Conservation (phyloP, 768 basidiomycete genomes). For the Boletus subcaerulescens region DNA sequence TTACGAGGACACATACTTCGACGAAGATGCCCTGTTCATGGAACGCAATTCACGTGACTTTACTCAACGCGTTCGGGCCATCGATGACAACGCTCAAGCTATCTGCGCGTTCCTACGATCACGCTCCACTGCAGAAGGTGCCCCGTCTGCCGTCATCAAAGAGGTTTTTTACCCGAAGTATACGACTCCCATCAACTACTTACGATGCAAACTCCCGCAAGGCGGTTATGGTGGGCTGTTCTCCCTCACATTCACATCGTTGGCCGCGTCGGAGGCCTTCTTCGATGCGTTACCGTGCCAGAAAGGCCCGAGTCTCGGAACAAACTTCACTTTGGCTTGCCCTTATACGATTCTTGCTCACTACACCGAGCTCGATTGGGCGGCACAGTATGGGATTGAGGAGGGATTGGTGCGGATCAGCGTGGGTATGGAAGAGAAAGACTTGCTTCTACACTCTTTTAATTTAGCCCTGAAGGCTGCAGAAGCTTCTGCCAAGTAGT, state of each 20-base stretch:
- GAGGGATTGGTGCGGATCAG: slow-evolving; percentile 80
- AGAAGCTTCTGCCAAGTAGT: slow-evolving; percentile 38
- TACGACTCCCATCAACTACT: slow-evolving; percentile 67
- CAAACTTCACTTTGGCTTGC: slow-evolving; percentile 93
- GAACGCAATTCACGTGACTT: slow-evolving; percentile 98
- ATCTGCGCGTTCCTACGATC: slow-evolving; percentile 76
- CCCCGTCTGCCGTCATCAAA: slow-evolving; percentile 53
- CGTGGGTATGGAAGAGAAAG: slow-evolving; percentile 82
- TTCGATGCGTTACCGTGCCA: slow-evolving; percentile 79
- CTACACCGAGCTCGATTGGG: slow-evolving; percentile 89
- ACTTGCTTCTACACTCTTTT: slow-evolving; percentile 56
- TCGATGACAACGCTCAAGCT: slow-evolving; percentile 80
- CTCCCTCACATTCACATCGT: slow-evolving; percentile 77
- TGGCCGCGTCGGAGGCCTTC: slow-evolving; percentile 69
- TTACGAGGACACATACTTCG: slow-evolving; percentile 86
- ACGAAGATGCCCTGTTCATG: slow-evolving; percentile 93
- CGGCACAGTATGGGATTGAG: slow-evolving; percentile 82
- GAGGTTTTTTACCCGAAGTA: slow-evolving; percentile 91
- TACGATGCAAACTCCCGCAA: slow-evolving; percentile 54
- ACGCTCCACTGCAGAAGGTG: slow-evolving; percentile 46
- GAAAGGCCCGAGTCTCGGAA: slow-evolving; percentile 92
- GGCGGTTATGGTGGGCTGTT: slow-evolving; percentile 84
- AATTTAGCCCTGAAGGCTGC: slow-evolving; percentile 69
- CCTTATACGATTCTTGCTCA: slow-evolving; percentile 94
- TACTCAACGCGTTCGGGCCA: slow-evolving; percentile 62